Base-by-base conservation (phyloP, 352 stramenopile genomes). In the Phytophthora pseudosyringae region DNA sequence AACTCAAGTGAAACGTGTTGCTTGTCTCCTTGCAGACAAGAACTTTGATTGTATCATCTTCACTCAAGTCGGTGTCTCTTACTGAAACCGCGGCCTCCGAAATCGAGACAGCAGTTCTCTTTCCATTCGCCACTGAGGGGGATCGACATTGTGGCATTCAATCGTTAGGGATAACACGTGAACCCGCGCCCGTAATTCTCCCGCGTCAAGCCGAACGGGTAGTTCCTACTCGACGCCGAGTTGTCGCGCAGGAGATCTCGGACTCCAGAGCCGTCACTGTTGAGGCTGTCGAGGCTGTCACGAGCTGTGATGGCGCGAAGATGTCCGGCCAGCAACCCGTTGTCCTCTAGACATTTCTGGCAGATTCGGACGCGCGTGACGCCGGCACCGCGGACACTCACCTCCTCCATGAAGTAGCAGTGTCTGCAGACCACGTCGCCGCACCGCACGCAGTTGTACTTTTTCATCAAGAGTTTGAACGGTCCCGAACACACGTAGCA, bases 371-470 rank as follows among this genome's bases (percentile, higher is more conserved):
- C 67, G 9, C 40, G 56, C 28, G 57, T 76, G 58, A 76, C 35
- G 31, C 63, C 58, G 11, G 71, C 76, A 26, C 76, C 76, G 3
- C 63, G 76, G 11, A 84, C 59, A 61, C 73, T 75, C 53, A 80
- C 69, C 15, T 74, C 61, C 52, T 75, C 66, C 33, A 60, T 62
- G 26, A 58, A 68, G 57, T 36, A 67, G 52, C 72, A 80, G 33
- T 39, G 32, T 6, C 43, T 33, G 48, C 72, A 73, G 0, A 80
- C 60, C 0, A 76, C 69, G 4, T 64, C 48, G 6, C 72, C 69
- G 32, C 72, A 80, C 4, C 33, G 59, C 3, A 66, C 61, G 44
- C 72, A 80, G 35, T 78, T 55, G 35, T 66, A 26, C 15, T 65
- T 75, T 46, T 66, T 77, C 21, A 63, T 65, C 4, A 84, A 66